Percentiles rank a stretch among this genome's conserved stretches.
These are phyloP conservation scores for Brettanomyces sp. DNA, from an alignment of 805 yeast species.

Conservation along the genomic window DNA sequence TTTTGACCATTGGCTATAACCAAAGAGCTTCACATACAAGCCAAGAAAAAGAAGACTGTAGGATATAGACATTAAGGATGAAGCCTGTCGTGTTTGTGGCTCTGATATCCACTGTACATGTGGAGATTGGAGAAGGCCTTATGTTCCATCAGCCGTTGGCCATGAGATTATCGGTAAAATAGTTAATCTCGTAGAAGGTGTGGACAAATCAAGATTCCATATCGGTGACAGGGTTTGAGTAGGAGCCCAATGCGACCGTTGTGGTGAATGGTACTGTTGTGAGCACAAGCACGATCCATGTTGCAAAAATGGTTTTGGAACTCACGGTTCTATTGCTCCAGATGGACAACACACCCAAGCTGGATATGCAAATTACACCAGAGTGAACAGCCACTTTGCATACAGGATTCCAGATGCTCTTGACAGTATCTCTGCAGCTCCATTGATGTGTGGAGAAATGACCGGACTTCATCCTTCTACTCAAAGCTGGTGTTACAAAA, in stretches of 20 bases:
- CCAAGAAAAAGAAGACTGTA: constrained; percentile 7
- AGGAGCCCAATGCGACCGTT: constrained; percentile 33
- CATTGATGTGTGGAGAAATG: constrained; percentile 48
- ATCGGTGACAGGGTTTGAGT: constrained; percentile 42
- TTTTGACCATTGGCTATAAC: constrained; percentile 6
- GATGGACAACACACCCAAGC: constrained; percentile 35
- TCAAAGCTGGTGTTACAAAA: constrained; percentile 30
- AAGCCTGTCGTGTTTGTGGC: constrained; percentile 43
- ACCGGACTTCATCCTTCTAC: constrained; percentile 42
- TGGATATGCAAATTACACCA: constrained; percentile 40
- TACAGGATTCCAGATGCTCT: constrained; percentile 39
- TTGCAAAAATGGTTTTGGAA: constrained; percentile 38
- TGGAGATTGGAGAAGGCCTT: constrained; percentile 17
- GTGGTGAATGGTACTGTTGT: constrained; percentile 32
- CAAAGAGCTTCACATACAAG: constrained; percentile 5
- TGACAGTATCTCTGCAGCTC: constrained; percentile 35
- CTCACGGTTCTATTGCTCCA: constrained; percentile 39
- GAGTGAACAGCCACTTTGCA: constrained; percentile 33
- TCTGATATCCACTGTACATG: constrained; percentile 39
- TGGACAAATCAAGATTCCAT: constrained; percentile 21
- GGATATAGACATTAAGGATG: constrained; percentile 33
- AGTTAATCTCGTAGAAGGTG: constrained; percentile 28
- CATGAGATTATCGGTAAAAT: constrained; percentile 39
- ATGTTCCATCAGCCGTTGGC: constrained; percentile 24
- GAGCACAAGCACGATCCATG: constrained; percentile 29